Base-by-base conservation (phyloP, 768 basidiomycete species). In the Kwoniella sp. region DNA sequence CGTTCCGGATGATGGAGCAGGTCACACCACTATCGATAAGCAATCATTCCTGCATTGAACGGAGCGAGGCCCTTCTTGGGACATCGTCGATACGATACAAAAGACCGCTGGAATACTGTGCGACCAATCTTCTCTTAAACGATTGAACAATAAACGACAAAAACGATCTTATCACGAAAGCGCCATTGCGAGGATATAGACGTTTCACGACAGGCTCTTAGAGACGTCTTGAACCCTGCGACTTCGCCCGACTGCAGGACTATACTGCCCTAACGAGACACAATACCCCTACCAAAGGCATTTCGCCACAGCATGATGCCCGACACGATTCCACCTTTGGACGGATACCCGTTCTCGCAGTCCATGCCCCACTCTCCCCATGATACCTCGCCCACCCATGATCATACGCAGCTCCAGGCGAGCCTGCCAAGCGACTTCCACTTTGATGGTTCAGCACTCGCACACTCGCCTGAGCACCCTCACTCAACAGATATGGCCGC, bases 391-490 rank as follows among this genome's bases (percentile, higher is more conserved):
- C 48, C 58, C 13, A 26, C 48, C 22, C 30, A 34, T 34, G 29
- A 55, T 20, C 54, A 34, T 11, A n/a, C n/a, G 11, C 54, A 55
- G 12, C 54, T 30, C 4, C 54, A 55, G 17, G 48, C 50, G 12
- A 25, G 30, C 37, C 34, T 60, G 4, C 58, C 23, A 5, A 51
- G 28, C 20, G 50, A 60, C 26, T 60, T 60, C n/a, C 58, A 60
- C 30, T 52, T 60, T 48, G 58, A 60, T 37, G 48, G 48, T 1
- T 9, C 30, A n/a, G 48, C 25, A n/a, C 41, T 60, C 15, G 11
- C 58, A 0, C 50, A 60, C 31, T 60, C 58, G 23, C 58, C 58
- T 15, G 58, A 60, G 23, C 50, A 60, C 34, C 58, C 58, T 20
- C 58, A 58, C 23, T 13, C 58, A 13, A 48, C 23, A 30, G 48